Percentiles rank a stretch among this genome's conserved stretches.
phyloP scores from a whole-genome alignment of 2,329 filamentous ascomycete genomes.

The Penicillium sp. region DNA sequence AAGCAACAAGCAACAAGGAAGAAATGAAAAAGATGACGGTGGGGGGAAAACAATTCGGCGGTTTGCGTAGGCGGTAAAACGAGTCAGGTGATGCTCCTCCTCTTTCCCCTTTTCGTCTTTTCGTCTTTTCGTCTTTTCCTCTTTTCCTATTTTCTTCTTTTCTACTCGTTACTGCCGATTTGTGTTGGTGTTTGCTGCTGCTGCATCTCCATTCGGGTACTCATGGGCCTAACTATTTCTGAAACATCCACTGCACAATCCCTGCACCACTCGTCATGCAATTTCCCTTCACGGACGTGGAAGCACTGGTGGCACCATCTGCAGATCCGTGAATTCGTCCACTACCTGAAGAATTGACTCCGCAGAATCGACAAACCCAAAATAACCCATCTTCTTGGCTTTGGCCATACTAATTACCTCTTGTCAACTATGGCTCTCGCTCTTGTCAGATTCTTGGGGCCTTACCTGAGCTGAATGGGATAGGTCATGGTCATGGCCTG shows the following conservation, averaged over 20 bases:
- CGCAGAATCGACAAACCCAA: constrained; percentile 39
- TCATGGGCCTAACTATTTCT: no score
- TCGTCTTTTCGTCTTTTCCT: no score
- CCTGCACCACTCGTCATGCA: neutral
- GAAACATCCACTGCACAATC: no score
- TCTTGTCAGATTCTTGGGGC: neutral
- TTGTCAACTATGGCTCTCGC: neutral
- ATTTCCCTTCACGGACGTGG: neutral
- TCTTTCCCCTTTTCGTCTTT: neutral
- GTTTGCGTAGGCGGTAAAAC: constrained; percentile 18
- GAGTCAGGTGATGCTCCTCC: constrained; percentile 8
- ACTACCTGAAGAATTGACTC: constrained; percentile 24
- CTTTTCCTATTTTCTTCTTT: no score
- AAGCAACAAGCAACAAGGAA: no score
- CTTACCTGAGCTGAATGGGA: constrained; percentile 36
- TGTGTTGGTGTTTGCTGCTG: neutral
- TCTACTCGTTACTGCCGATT: neutral
- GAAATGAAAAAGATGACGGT: no score
- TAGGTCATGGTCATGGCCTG: constrained; percentile 38
- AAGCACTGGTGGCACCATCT: constrained; percentile 1
- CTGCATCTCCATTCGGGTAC: constrained; percentile 5
- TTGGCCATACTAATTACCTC: constrained; percentile 32
- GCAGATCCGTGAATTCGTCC: constrained; percentile 1
- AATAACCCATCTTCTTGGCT: constrained; percentile 37
- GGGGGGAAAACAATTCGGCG: constrained; percentile 16